These are phyloP conservation scores for Daldinia decipiens DNA, from an alignment of 495 filamentous ascomycete genomes.

Conservation along the genomic window DNA sequence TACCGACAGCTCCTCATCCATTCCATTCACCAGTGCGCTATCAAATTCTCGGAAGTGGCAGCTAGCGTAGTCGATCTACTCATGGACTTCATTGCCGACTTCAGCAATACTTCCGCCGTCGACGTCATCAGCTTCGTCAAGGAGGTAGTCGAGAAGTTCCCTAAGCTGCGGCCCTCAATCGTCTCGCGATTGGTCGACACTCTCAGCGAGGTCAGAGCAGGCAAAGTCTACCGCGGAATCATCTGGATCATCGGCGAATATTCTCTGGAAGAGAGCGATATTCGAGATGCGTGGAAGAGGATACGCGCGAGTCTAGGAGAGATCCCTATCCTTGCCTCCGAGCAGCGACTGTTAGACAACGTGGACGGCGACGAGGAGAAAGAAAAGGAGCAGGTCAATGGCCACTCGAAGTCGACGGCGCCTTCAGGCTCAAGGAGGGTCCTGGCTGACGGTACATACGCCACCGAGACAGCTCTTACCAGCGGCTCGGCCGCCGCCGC, in stretches of 20 bases:
- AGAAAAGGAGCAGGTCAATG: conserved; percentile 79
- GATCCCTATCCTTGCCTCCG: conserved; percentile 95
- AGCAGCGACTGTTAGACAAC: conserved; percentile 87
- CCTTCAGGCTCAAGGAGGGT: conserved; percentile 90
- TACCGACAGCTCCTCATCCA: conserved; percentile 96
- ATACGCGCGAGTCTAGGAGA: conserved; percentile 95
- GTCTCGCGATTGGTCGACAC: conserved; percentile 90
- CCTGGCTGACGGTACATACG: conserved; percentile 95
- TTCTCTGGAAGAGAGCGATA: conserved; percentile 90
- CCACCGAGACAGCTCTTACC: conserved; percentile 95
- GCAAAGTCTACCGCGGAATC: conserved; percentile 96
- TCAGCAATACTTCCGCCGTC: conserved; percentile 95
- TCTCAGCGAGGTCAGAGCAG: conserved; percentile 91
- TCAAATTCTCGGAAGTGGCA: conserved; percentile 98
- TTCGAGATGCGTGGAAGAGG: conserved; percentile 95
- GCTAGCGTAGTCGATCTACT: conserved; percentile 94
- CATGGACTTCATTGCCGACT: conserved; percentile 99
- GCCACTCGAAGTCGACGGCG: conserved; percentile 76
- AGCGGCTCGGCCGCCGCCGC: conserved; percentile 89
- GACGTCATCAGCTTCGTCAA: conserved; percentile 99
- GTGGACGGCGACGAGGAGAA: conserved; percentile 64
- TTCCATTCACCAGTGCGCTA: conserved; percentile 96
- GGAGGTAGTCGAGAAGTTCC: conserved; percentile 99
- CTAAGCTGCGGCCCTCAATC: conserved; percentile 84
- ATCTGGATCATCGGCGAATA: conserved; percentile 99